Base-by-base conservation (phyloP, 768 basidiomycete species). In the Saitozyma podzolica region DNA sequence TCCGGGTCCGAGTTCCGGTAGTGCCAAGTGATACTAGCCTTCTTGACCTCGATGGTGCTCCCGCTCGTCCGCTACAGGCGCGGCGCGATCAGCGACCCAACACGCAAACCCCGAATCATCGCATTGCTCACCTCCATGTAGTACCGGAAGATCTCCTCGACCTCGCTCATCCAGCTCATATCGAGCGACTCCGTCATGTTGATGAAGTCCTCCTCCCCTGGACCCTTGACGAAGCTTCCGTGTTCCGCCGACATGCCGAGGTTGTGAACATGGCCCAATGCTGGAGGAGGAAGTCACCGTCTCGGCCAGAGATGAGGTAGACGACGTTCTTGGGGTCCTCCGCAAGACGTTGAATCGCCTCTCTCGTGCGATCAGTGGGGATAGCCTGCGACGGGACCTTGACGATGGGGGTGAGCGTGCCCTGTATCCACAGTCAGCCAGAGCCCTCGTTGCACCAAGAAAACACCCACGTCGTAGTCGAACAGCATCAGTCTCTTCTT, bases 11-110 rank as follows among this genome's bases (percentile, higher is more conserved):
- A 85, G 61, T 86, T 85, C 50, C 95, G 86, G 81, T 96, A 97
- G 81, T 99, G 95, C 95, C 95, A 98, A 49, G 94, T 97, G 78
- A 99, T 90, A 63, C 89, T 89, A 73, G 91, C 92, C 85, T 94
- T 94, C 86, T 99, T 99, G 79, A 89, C 83, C 84, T 99, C 95
- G 63, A 98, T 92, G 72, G 90, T 89, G 68, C 90, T 89, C n/a
- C 95, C 95, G 42, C 92, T 91, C 70, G 95, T 99, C 56, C 95
- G 83, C 86, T 88, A 67, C 29, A 29, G 29, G 2, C 29, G 41
- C 41, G 10, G 7, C 16, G 50, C 56, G 57, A 63, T 50, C 51
- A 29, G 41, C 40, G 19, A 60, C 29, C 29, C 5, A 5, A 29
- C 2, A 29, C 13, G 13, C 51, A 42, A 39, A 48, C 37, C 42